phyloP scores from a whole-genome alignment of 257 asterid genomes.

The Ophiorrhiza pumila region DNA sequence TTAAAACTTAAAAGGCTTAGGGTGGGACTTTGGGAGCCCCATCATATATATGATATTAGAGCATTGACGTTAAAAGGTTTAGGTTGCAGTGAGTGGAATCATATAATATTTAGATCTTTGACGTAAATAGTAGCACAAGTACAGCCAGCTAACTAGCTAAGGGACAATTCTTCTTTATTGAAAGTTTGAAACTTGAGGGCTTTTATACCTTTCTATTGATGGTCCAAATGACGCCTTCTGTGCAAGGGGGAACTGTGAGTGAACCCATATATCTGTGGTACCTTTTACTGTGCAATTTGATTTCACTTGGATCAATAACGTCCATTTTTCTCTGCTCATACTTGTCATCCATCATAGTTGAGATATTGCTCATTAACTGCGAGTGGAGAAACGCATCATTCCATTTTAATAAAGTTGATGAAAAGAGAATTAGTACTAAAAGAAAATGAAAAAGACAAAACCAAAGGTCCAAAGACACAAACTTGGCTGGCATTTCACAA shows the following conservation, averaged over 20 bases:
- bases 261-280: conserved; percentile 63
- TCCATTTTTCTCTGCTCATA: conserved; percentile 26
- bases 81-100: too few species aligned
- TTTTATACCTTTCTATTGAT: conserved; percentile 47
- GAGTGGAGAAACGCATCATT: not conserved
- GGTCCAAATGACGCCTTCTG: conserved; percentile 74
- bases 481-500: not conserved
- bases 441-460: not conserved
- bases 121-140: too few species aligned
- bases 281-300: conserved; percentile 21
- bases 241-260: conserved; percentile 72
- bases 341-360: conserved; percentile 26
- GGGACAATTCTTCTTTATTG: too few species aligned
- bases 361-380: conserved; percentile 40
- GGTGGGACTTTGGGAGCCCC: too few species aligned
- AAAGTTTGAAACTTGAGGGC: not conserved
- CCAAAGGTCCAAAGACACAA: not conserved
- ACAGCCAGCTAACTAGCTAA: too few species aligned
- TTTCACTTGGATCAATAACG: conserved; percentile 40
- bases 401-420: not conserved
- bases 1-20: too few species aligned
- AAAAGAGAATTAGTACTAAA: not conserved
- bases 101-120: too few species aligned
- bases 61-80: too few species aligned
- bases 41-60: too few species aligned